These are phyloP conservation scores for Hortiboletus flavorubellus DNA, from an alignment of 768 basidiomycete genomes.

Conservation along the genomic window DNA sequence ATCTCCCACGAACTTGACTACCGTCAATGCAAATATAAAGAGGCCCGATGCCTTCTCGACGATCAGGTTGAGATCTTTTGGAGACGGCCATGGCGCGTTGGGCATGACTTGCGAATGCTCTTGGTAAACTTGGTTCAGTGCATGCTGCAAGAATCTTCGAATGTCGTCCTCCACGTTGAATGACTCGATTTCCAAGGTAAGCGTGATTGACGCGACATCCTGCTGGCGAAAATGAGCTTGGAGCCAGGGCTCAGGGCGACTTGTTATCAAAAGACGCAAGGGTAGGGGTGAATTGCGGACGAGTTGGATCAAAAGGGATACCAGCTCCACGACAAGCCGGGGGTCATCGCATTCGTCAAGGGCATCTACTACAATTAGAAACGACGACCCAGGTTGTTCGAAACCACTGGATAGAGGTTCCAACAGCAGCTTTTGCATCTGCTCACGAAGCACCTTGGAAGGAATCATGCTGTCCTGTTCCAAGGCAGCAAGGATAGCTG, in stretches of 20 bases:
- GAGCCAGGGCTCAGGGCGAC: slow-evolving; percentile 17
- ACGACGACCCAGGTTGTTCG: not conserved
- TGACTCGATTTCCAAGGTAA: slow-evolving; percentile 16
- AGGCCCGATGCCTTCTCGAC: slow-evolving; percentile 21
- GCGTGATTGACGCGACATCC: slow-evolving; percentile 6
- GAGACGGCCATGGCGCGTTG: slow-evolving; percentile 21
- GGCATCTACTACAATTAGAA: slow-evolving; percentile 21
- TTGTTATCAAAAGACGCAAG: slow-evolving; percentile 25
- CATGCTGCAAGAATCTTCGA: slow-evolving; percentile 16
- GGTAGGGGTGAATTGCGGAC: slow-evolving; percentile 11
- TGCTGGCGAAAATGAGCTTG: slow-evolving; percentile 16
- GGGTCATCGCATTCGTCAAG: slow-evolving; percentile 25
- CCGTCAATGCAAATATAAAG: slow-evolving; percentile 29
- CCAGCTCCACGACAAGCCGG: slow-evolving; percentile 20
- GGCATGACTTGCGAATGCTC: slow-evolving; percentile 14
- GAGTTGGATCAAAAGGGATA: slow-evolving; percentile 20
- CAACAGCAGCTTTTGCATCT: slow-evolving; percentile 21
- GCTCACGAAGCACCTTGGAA: slow-evolving; percentile 20
- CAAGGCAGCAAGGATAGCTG: slow-evolving; percentile 12
- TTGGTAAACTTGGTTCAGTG: slow-evolving; percentile 14
- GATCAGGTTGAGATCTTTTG: slow-evolving; percentile 17
- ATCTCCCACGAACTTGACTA: slow-evolving; percentile 26
- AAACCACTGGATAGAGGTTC: slow-evolving; percentile 15
- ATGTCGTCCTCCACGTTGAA: slow-evolving; percentile 24
- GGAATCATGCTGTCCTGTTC: slow-evolving; percentile 20